Percentiles rank a stretch among this genome's conserved stretches.
These are phyloP conservation scores for Penicillium canescens DNA, from an alignment of 495 filamentous ascomycete genomes.

Conservation along the genomic window DNA sequence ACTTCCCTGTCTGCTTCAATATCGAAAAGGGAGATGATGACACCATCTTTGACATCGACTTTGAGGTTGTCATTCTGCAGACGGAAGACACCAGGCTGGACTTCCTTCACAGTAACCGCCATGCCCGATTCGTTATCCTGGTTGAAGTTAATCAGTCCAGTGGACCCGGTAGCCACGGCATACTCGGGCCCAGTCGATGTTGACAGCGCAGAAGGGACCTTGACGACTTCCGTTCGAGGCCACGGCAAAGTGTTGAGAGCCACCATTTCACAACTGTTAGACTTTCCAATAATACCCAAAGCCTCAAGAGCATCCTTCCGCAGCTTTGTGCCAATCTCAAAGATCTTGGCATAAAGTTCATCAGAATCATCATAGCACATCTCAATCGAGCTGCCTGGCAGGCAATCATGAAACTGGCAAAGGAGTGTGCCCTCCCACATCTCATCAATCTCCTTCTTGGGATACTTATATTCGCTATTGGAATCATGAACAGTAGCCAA, in stretches of 20 bases:
- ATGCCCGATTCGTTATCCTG: constrained; percentile 26
- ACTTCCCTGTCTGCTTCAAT: constrained; percentile 68
- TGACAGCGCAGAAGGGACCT: constrained; percentile 45
- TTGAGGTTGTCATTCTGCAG: constrained; percentile 74
- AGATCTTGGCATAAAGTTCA: constrained; percentile 81
- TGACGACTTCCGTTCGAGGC: constrained; percentile 71
- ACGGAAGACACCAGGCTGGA: constrained; percentile 69
- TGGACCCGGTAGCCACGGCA: constrained; percentile 43
- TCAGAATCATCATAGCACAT: constrained; percentile 97
- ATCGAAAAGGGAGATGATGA: constrained; percentile 82
- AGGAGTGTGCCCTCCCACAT: constrained; percentile 90
- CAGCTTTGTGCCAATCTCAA: constrained; percentile 70
- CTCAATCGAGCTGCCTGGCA: constrained; percentile 92
- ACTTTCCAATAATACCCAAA: constrained; percentile 56
- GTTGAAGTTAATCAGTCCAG: constrained; percentile 46
- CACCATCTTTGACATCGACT: constrained; percentile 69
- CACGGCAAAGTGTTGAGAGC: constrained; percentile 85
- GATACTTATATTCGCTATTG: constrained; percentile 71
- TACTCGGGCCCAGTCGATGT: constrained; percentile 41
- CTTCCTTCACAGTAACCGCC: constrained; percentile 63
- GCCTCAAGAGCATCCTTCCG: constrained; percentile 66
- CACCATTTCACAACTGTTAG: constrained; percentile 35
- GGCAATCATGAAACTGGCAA: constrained; percentile 96
- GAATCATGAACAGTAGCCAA: constrained; percentile 69
- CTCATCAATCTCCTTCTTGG: constrained; percentile 84